Percentiles rank a stretch among this genome's conserved stretches.
These are phyloP conservation scores for Sonneratia caseolaris DNA, from an alignment of 345 rosid genomes.

Conservation along the genomic window DNA sequence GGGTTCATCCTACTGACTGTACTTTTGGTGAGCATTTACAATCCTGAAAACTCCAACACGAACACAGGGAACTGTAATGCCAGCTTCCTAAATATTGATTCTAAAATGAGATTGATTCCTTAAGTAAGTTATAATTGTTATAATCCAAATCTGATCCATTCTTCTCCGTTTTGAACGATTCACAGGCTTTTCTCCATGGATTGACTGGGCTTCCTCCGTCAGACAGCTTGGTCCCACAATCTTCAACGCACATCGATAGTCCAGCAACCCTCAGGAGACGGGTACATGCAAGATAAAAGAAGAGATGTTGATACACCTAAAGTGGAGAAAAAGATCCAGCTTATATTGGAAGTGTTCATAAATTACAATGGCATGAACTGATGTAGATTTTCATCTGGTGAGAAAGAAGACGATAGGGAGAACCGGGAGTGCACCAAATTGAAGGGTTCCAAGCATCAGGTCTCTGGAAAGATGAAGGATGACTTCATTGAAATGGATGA, in stretches of 20 bases:
- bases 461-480: conserved; percentile 28
- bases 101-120: no score
- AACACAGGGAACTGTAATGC: no score
- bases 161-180: background rate
- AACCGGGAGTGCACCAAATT: conserved; percentile 24
- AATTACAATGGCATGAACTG: background rate
- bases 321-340: background rate
- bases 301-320: no score
- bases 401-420: conserved; percentile 24
- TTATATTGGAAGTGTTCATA: background rate
- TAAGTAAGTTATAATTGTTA: no score
- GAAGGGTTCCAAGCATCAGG: conserved; percentile 20
- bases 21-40: no score
- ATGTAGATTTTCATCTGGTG: conserved; percentile 16
- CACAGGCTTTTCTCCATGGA: conserved; percentile 30
- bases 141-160: conserved; percentile 4
- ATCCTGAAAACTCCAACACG: no score
- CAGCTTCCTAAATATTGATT: no score
- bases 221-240: conserved; percentile 37
- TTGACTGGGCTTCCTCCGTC: conserved; percentile 34
- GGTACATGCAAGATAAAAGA: conserved; percentile 7
- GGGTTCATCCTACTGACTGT: no score
- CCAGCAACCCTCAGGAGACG: conserved; percentile 30
- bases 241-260: conserved; percentile 37
- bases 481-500: conserved; percentile 24